These are phyloP conservation scores for Chalaropsis thielavioides DNA, from an alignment of 2,329 filamentous ascomycete genomes.

Conservation along the genomic window DNA sequence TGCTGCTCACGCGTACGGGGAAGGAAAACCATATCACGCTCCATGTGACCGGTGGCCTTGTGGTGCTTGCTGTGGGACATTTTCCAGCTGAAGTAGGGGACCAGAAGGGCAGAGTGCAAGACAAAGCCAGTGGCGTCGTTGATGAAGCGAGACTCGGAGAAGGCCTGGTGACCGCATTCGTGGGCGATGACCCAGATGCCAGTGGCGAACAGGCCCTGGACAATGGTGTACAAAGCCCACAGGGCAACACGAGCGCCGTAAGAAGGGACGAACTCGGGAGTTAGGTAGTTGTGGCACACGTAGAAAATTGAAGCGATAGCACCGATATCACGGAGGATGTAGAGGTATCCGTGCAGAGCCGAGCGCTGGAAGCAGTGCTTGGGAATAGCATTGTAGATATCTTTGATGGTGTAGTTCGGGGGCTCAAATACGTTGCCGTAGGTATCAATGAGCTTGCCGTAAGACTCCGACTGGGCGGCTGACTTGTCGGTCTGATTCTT, in stretches of 20 bases:
- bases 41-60: conserved; percentile 95
- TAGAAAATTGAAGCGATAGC: conserved; percentile 66
- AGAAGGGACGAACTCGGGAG: conserved; percentile 66
- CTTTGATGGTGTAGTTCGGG: conserved; percentile 93
- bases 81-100: conserved; percentile 99
- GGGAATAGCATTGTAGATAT: conserved; percentile 92
- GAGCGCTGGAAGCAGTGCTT: conserved; percentile 94
- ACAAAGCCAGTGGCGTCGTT: conserved; percentile 91
- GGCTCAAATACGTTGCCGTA: conserved; percentile 91
- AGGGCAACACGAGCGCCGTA: conserved; percentile 49
- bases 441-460: conserved; percentile 66
- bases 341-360: conserved; percentile 56
- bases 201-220: conserved; percentile 86
- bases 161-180: conserved; percentile 94
- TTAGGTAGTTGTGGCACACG: conserved; percentile 79
- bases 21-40: conserved; percentile 98
- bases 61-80: conserved; percentile 99
- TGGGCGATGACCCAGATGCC: conserved; percentile 94
- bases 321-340: conserved; percentile 69
- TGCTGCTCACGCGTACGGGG: conserved; percentile 77
- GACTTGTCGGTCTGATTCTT: conserved; percentile 23
- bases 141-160: conserved; percentile 78
- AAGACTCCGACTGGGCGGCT: conserved; percentile 23
- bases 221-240: conserved; percentile 53
- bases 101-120: conserved; percentile 73